phyloP scores from a whole-genome alignment of 2,329 filamentous ascomycete genomes.

The Hymenoscyphus occultus region DNA sequence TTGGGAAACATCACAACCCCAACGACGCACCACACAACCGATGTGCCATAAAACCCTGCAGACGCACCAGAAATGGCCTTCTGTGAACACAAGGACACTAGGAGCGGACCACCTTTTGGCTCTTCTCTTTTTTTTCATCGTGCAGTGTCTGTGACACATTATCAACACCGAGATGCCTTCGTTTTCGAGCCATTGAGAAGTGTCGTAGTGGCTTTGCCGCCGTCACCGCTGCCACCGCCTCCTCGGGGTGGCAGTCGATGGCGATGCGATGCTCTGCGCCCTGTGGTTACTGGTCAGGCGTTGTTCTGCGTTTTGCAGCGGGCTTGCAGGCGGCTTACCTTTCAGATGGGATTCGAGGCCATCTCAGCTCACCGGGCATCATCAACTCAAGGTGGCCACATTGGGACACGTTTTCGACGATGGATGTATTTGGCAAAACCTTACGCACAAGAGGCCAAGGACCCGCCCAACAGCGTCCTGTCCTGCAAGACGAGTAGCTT shows the following conservation, averaged over 20 bases:
- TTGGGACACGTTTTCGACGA: background rate
- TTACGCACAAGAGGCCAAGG: background rate
- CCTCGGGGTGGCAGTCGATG: background rate
- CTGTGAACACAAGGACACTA: too few relatives aligned
- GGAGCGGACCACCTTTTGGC: too few relatives aligned
- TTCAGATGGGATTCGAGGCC: background rate
- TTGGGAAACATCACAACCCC: background rate
- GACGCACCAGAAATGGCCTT: too few relatives aligned
- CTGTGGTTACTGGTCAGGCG: background rate
- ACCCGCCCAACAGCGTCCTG: background rate
- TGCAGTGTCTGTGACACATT: background rate
- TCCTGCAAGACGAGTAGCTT: background rate
- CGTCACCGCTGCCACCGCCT: background rate
- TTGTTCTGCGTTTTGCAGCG: background rate
- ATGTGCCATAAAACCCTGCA: background rate
- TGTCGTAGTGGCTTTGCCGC: background rate
- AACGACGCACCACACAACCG: background rate
- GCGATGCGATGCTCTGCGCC: background rate
- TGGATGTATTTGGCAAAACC: background rate
- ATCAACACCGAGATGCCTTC: background rate
- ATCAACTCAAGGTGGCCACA: background rate
- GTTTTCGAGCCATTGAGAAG: background rate
- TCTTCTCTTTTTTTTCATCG: background rate
- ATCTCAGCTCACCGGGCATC: background rate
- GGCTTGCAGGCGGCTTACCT: slow-evolving; percentile 3